Conservation (phyloP, 2,329 filamentous ascomycete species). For the Cyanodermella asteris region DNA sequence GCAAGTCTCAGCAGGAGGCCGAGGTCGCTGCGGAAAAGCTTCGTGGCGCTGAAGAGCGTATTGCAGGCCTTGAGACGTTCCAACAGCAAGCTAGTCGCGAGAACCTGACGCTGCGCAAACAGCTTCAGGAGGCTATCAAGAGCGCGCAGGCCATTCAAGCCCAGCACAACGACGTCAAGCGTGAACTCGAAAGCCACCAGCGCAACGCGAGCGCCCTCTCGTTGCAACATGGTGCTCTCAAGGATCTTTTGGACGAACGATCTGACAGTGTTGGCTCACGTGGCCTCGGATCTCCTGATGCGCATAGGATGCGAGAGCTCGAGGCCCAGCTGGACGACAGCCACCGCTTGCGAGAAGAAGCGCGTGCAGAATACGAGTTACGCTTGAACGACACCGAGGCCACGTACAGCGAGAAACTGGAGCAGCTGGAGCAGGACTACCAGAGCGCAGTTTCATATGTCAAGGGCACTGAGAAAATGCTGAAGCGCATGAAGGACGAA, state of each 20-base stretch:
- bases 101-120: conserved; percentile 69
- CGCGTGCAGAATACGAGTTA: conserved; percentile 52
- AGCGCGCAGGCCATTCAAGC: conserved; percentile 67
- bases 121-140: conserved; percentile 63
- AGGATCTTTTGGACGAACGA: conserved; percentile 76
- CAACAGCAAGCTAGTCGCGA: conserved; percentile 94
- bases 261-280: conserved; percentile 52
- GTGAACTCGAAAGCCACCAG: conserved; percentile 65
- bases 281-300: conserved; percentile 59
- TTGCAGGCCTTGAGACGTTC: conserved; percentile 87
- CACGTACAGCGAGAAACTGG: conserved; percentile 76
- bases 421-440: conserved; percentile 89
- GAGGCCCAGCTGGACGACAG: conserved; percentile 69
- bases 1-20: conserved; percentile 74
- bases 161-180: conserved; percentile 60
- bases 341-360: conserved; percentile 63
- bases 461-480: conserved; percentile 96
- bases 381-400: conserved; percentile 74
- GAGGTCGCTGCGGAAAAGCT: conserved; percentile 74
- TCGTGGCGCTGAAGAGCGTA: conserved; percentile 81
- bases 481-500: conserved; percentile 95
- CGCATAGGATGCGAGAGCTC: conserved; percentile 57
- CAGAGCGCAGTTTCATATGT: conserved; percentile 96
- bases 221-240: conserved; percentile 80
- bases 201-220: conserved; percentile 84